Base-by-base conservation (phyloP, 2,329 filamentous ascomycete species). In the Colletotrichum sp. region DNA sequence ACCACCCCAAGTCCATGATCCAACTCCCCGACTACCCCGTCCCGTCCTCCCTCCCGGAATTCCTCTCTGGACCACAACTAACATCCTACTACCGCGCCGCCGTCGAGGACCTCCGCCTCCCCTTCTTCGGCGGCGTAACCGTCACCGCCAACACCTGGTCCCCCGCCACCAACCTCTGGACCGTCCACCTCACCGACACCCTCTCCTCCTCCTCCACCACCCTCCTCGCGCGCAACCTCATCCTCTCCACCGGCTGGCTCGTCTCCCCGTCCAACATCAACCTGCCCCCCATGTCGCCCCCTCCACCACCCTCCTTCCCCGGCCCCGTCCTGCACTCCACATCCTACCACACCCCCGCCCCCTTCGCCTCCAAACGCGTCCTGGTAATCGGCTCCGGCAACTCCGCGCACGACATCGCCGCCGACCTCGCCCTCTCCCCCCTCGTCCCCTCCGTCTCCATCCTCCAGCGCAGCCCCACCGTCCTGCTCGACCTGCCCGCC, bases 391-490 rank as follows among this genome's bases (percentile, higher is more conserved):
- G 88, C 5, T 86, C 86, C 6, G 87, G 88, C 8, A 90, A 88
- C 77, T 88, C 86, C 75, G 87, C 84, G 2, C 88, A 90, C 72
- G 88, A 90, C 68, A 87, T 89, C 66, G 87, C 88, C 0, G 86
- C 89, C 79, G 86, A 89, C 78, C 89, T 85, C 77, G 84, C 85
- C 57, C 85, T 89, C 71, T 85, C 87, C 62, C 28, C 26, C 2
- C 89, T 88, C 3, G 86, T 87, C 6, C 73, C 68, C 4, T 81
- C 85, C 44, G 88, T 90, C 2, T 89, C 89, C 10, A 88, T 92
- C 85, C 79, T 92, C 4, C 90, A 92, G 81, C 87, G 89, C 16
- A 83, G 85, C 15, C 85, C 85, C 6, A 90, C 88, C 4, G 89
- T 88, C 78, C 87, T 90, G 8, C 83, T 90, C 32, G 86, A 86